Evolutionary conservation across 2,329 filamentous ascomycete genomes (phyloP).

Genomic region (Ascochyta koolunga): DNA sequence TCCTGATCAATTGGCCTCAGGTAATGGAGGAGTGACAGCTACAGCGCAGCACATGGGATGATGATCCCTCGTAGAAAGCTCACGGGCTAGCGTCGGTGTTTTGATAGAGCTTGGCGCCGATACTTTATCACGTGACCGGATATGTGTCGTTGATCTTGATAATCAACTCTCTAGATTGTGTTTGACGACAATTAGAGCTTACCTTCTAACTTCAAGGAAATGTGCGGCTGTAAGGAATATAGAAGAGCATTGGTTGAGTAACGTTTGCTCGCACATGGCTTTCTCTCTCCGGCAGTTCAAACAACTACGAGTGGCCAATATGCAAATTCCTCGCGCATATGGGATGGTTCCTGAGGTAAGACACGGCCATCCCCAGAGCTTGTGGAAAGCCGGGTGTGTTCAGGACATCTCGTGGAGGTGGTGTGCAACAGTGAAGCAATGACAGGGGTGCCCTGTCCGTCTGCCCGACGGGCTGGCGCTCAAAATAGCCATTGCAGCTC

Average conservation of each 20-base stretch:
- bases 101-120: neutral
- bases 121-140: constrained; percentile 1
- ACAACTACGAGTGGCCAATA: neutral
- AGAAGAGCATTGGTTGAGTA: neutral
- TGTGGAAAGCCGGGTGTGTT: neutral
- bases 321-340: neutral
- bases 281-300: neutral
- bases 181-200: neutral
- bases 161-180: neutral
- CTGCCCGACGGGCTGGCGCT: constrained; percentile 12
- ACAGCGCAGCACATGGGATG: constrained; percentile 4
- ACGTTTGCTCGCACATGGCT: neutral
- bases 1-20: constrained; percentile 28
- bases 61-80: constrained; percentile 16
- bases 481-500: constrained; percentile 8
- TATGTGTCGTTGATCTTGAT: neutral
- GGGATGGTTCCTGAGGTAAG: neutral
- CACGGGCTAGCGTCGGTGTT: constrained; percentile 13
- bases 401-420: neutral
- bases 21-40: constrained; percentile 4
- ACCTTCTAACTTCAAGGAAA: neutral
- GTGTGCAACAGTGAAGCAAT: neutral
- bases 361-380: neutral
- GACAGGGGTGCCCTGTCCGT: constrained; percentile 8
- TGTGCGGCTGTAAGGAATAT: neutral